phyloP scores from a whole-genome alignment of 352 stramenopile genomes.

The Aphanomyces cochlioides region DNA sequence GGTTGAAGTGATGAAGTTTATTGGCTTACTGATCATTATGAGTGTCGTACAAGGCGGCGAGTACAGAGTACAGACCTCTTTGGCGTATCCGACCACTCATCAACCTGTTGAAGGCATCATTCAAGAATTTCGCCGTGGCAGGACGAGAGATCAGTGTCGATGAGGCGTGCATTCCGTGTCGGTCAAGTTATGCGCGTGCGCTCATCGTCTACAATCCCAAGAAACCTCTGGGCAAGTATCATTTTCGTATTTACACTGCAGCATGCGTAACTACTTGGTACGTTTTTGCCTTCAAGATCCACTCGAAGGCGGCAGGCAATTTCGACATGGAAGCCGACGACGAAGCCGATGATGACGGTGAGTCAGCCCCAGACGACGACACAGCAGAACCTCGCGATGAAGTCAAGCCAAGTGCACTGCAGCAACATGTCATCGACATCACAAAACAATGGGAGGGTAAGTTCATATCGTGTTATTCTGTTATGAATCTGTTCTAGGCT shows the following conservation, averaged over 20 bases:
- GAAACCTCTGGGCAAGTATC: conserved; percentile 3
- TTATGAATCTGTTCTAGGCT: conserved; percentile 3
- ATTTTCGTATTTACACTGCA: not conserved
- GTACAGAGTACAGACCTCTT: conserved; percentile 1
- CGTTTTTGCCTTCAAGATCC: conserved; percentile 6
- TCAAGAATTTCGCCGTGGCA: not conserved
- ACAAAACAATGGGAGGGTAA: conserved; percentile 3
- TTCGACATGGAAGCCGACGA: not conserved
- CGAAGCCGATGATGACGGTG: not conserved
- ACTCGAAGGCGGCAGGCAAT: not conserved
- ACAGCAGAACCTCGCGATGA: not conserved
- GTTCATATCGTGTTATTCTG: not conserved
- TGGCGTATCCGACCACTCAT: not conserved
- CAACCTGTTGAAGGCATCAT: not conserved
- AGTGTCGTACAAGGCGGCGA: conserved; percentile 5
- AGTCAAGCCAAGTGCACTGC: conserved; percentile 6
- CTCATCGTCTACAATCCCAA: conserved; percentile 1
- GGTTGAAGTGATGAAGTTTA: conserved; percentile 7
- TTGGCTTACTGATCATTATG: not conserved
- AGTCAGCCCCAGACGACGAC: not conserved
- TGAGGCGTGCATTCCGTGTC: not conserved
- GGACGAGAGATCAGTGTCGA: not conserved
- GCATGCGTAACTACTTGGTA: not conserved
- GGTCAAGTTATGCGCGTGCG: not conserved
- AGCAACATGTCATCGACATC: not conserved